phyloP scores from a whole-genome alignment of 2,329 filamentous ascomycete genomes.

The Exophiala dermatitidis region DNA sequence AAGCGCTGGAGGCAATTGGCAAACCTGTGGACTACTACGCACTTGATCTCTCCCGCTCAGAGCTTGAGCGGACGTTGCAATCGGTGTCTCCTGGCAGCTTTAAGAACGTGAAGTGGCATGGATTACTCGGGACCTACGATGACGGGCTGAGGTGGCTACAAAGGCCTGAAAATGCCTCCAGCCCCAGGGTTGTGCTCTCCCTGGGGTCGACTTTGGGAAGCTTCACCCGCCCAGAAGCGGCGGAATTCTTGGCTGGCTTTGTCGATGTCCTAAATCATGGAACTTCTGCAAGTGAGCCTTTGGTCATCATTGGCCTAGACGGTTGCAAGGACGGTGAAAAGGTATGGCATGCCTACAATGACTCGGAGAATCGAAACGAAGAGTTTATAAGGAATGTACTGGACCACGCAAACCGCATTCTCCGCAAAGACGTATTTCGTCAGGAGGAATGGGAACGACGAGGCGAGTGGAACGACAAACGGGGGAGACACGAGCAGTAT shows the following conservation, averaged over 20 bases:
- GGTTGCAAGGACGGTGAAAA: constrained; percentile 67
- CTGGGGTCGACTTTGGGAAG: constrained; percentile 79
- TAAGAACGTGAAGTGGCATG: constrained; percentile 68
- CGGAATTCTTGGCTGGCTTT: constrained; percentile 66
- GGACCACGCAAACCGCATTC: constrained; percentile 69
- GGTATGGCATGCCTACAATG: constrained; percentile 73
- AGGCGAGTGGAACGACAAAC: constrained; percentile 69
- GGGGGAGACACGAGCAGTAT: constrained; percentile 77
- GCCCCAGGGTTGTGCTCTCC: constrained; percentile 70
- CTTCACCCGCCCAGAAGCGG: constrained; percentile 66
- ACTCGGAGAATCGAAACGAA: constrained; percentile 67
- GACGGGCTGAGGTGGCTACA: constrained; percentile 83
- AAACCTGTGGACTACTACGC: constrained; percentile 86
- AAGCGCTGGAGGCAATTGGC: constrained; percentile 66
- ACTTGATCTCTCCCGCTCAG: constrained; percentile 70
- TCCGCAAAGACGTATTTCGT: constrained; percentile 64
- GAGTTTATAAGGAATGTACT: constrained; percentile 81
- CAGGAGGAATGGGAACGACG: constrained; percentile 70
- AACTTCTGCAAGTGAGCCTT: not conserved
- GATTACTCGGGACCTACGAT: constrained; percentile 84
- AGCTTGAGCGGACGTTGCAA: constrained; percentile 74
- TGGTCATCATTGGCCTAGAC: constrained; percentile 74
- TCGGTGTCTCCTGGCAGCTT: constrained; percentile 62
- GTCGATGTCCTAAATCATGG: constrained; percentile 50
- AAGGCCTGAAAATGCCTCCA: constrained; percentile 52